Evolutionary conservation across 1,139 yeast genomes (phyloP).

Genomic region (Protomyces pachydermus): DNA sequence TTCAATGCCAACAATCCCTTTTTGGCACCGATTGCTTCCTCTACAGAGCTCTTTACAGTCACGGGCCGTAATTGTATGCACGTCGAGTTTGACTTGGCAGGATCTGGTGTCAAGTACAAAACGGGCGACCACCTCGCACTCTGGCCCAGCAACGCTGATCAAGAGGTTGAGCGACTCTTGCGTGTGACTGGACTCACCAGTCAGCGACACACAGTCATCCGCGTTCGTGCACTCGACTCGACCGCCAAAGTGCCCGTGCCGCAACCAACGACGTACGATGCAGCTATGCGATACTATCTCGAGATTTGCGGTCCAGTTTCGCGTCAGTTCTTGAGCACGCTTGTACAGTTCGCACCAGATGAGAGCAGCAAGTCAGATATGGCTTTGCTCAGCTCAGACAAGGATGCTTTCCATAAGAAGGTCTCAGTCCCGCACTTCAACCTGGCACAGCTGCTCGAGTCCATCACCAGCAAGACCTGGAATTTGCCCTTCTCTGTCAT

Average conservation of each 20-base stretch:
- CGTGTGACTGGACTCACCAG: conserved; percentile 56
- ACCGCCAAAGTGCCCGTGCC: conserved; percentile 78
- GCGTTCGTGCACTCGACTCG: conserved; percentile 66
- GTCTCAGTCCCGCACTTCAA: conserved; percentile 61
- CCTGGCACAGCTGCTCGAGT: conserved; percentile 67
- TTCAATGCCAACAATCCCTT: conserved; percentile 80
- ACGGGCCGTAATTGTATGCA: conserved; percentile 77
- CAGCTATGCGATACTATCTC: conserved; percentile 78
- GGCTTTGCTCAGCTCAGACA: conserved; percentile 59
- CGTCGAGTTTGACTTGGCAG: conserved; percentile 76
- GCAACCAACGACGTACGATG: conserved; percentile 82
- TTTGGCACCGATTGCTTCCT: conserved; percentile 57
- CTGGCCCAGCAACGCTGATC: conserved; percentile 86
- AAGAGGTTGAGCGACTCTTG: conserved; percentile 62
- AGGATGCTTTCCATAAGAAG: conserved; percentile 59
- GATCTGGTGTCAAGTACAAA: conserved; percentile 70
- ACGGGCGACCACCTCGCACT: conserved; percentile 96
- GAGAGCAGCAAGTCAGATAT: conserved; percentile 53
- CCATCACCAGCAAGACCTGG: conserved; percentile 54
- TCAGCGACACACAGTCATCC: conserved; percentile 55
- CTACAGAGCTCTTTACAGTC: conserved; percentile 68
- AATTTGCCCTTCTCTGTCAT: conserved; percentile 78
- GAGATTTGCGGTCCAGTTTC: conserved; percentile 93
- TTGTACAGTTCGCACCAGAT: conserved; percentile 78
- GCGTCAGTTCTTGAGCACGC: conserved; percentile 73